These are phyloP conservation scores for Neurospora sp. DNA, from an alignment of 2,329 filamentous ascomycete species.

Conservation along the genomic window DNA sequence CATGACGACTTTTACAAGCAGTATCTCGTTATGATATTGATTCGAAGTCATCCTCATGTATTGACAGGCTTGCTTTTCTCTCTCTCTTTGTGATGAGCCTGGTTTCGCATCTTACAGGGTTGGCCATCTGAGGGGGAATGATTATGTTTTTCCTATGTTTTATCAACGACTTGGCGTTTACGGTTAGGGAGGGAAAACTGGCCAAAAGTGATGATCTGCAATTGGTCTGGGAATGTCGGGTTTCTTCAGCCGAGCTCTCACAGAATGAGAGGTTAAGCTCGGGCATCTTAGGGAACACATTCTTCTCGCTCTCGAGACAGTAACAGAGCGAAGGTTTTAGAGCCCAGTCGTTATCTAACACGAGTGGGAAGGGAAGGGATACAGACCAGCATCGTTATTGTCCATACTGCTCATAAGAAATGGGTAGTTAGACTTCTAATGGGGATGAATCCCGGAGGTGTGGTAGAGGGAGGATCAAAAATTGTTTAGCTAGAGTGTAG, in stretches of 20 bases:
- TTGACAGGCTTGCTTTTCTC: constrained; percentile 20
- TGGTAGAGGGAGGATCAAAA: neutral
- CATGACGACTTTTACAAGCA: constrained; percentile 13
- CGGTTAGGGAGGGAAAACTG: neutral
- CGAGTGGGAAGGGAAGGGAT: neutral
- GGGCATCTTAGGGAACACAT: neutral
- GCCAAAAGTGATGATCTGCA: neutral
- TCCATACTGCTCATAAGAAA: neutral
- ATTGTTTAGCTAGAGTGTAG: neutral
- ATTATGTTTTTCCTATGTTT: neutral
- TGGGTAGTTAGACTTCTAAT: neutral
- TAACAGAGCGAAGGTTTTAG: neutral
- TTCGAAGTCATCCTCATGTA: constrained; percentile 21
- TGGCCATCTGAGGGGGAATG: neutral
- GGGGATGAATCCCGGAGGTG: neutral
- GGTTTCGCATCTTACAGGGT: neutral
- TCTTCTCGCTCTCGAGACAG: neutral
- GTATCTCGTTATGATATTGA: constrained; percentile 18
- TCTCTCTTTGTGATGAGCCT: neutral
- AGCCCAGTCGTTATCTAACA: neutral
- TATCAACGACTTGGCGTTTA: neutral
- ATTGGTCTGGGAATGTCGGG: neutral
- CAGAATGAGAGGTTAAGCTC: neutral
- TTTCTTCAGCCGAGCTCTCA: neutral
- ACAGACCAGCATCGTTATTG: neutral